Base-by-base conservation (phyloP, 768 basidiomycete genomes). In the Mycena amicta region DNA sequence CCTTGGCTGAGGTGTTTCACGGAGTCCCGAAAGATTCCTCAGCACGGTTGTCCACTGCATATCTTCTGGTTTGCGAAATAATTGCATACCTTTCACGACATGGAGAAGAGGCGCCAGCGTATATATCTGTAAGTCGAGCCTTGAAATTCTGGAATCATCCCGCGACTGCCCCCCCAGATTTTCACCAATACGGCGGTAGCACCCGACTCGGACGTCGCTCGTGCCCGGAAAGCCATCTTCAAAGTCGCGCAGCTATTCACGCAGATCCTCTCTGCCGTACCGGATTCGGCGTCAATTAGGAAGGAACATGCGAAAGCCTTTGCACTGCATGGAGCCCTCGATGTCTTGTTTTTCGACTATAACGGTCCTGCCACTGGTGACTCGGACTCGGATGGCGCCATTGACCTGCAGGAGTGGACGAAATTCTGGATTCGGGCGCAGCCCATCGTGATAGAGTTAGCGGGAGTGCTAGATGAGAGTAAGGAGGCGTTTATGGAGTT, bases 41-140 rank as follows among this genome's bases (percentile, higher is more conserved):
- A 8, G 22, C 5, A 23, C 47, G 47, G 6, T 8, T 49, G 5
- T 5, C 47, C 5, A 29, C 25, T 8, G 22, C 47, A 12, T 49
- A 49, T 20, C 47, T 49, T n/a, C 47, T 59, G 25, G 53, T 63
- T 52, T 59, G 56, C 31, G 61, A 58, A 45, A 50, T 62, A 37
- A 53, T 29, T 4, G n/a, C 20, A 1, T 58, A 57, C 45, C 49
- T 59, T 4, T 45, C 56, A 2, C 53, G 59, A 2, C 60, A 59
- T 28, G 59, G 55, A 1, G 60, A 61, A 8, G 57, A 45, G 4
- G 47, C 63, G 11, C 56, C 22, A 31, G 43, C 60, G 6, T 59
- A 59, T 53, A 49, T 59, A 13, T 45, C 47, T 3, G 57, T 56
- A 30, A 29, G 57, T 40, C 3, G 2, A 23, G 6, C 23, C 26